A percentile compares a stretch with the other conserved stretches of the same genome.
phyloP scores from a whole-genome alignment of 257 asterid genomes.

The Agastache rugosa region DNA sequence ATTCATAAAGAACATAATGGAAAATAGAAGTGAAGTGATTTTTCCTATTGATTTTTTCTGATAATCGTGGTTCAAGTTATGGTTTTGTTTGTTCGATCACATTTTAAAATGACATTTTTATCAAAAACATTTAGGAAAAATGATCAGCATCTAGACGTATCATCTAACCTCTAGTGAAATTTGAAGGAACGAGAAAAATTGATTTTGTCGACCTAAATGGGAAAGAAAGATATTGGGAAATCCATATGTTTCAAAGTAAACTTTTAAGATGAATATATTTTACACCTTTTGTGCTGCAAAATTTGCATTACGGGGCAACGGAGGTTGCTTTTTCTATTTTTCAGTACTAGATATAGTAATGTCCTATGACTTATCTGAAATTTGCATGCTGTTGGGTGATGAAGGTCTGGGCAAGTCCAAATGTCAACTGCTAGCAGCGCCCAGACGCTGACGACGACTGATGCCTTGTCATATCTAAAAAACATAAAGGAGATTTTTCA shows the following conservation, averaged over 20 bases:
- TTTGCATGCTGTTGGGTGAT: constrained; percentile 37
- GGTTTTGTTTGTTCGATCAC: background rate
- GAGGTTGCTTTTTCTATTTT: background rate
- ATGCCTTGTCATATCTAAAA: constrained; percentile 84
- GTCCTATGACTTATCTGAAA: constrained; percentile 30
- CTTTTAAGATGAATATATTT: background rate
- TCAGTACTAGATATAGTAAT: constrained; percentile 15
- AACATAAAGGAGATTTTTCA: constrained; percentile 76
- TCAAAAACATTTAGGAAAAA: background rate
- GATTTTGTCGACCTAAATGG: constrained; percentile 5
- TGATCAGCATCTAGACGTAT: background rate
- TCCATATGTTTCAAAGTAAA: constrained; percentile 17
- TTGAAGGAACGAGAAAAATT: background rate
- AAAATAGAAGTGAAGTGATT: background rate
- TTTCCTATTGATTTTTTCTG: constrained; percentile 9
- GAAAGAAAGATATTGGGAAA: background rate
- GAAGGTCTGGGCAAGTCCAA: constrained; percentile 72
- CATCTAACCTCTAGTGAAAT: background rate
- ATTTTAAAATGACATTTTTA: background rate
- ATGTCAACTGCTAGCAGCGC: constrained; percentile 73
- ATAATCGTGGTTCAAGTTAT: constrained; percentile 2
- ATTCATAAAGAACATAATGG: background rate
- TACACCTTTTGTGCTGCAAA: constrained; percentile 23
- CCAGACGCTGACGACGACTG: constrained; percentile 70
- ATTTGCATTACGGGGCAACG: background rate